Base-by-base conservation (phyloP, 805 yeast genomes). In the Myxozyma neglecta region DNA sequence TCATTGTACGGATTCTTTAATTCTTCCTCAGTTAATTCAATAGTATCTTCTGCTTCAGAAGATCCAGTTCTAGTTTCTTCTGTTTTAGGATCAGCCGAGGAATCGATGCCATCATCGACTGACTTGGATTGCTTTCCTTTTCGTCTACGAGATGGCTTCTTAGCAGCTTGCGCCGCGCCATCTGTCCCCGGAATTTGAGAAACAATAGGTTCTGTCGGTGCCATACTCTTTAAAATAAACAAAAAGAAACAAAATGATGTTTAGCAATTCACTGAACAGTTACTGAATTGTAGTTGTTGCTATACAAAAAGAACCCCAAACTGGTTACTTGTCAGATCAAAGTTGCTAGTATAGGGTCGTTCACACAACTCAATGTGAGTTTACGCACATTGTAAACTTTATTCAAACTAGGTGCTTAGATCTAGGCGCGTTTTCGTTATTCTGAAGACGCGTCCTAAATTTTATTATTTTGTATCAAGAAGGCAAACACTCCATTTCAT, bases 1-100 rank as follows among this genome's bases (percentile, higher is more conserved):
- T 63, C 66, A 44, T 60, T 57, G 49, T 63, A 60, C 18, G 64
- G 48, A 51, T 63, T 63, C 57, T 63, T 63, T 24, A 18, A 14
- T 24, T 42, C 47, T 5, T 53, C 56, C 34, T 51, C 56, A 18
- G 53, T 13, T 29, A 45, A n/a, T 9, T 11, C 45, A 36, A 46
- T 18, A 11, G 35, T 7, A n/a, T 44, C 47, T 18, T 42, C 53
- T 44, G 36, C 53, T 45, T n/a, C 48, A n/a, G 42, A 57, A 4
- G 51, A 43, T 11, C 47, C 37, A 5, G 24, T 11, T 3, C 45
- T 29, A 37, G 16, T 24, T 37, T 20, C 45, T 9, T 29, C 51
- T 32, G 37, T 29, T 24, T 34, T 14, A 11, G 40, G 36, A n/a
- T 20, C 49, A 10, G 57, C 14, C n/a, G 45, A 5, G 8, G 20